Base-by-base conservation (phyloP, 2,329 filamentous ascomycete species). In the Sporothrix dimorphospora region DNA sequence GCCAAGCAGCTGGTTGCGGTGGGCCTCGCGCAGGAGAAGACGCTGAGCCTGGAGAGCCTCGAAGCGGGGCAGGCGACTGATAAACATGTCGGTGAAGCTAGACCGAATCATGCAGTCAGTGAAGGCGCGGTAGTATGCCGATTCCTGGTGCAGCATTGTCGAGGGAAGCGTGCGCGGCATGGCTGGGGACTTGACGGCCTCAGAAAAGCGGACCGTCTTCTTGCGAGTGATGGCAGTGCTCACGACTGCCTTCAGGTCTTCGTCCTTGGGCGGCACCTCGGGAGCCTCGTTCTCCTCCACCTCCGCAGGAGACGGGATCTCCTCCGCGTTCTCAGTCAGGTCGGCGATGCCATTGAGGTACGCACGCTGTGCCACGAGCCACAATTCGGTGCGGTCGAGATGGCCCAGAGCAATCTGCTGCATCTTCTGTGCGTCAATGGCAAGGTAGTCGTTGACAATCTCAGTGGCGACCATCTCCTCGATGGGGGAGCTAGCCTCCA, bases 101-200 rank as follows among this genome's bases (percentile, higher is more conserved):
- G 89, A 89, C 42, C 88, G 88, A 72, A 92, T 87, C 61, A 90
- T 83, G 76, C 93, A 87, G 78, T 91, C 90, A 76, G 94, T 90
- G 80, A 97, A 98, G 11, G 94, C 94, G 74, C 92, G 91, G 82
- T 94, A 95, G 81, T 97, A 98, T 5, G 94, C 92, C 3, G 91
- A 91, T 78, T 96, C 92, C 78, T 88, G 84, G 72, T 84, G 85
- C 30, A 80, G 72, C 40, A 90, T 81, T 81, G 86, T 83, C 71
- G 86, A 82, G 11, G 87, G 87, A 21, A 89, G 81, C 47, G 81
- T 81, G 76, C 84, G 84, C 30, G 86, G 85, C 55, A 84, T 80
- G 49, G 74, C 42, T 73, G 79, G 82, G 76, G 80, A 81, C 53
- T 81, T 82, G 74, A 84, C 81, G 70, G 83, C 81, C 73, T 89